These are phyloP conservation scores for Salix exigua DNA, from an alignment of 345 rosid species.

Conservation along the genomic window DNA sequence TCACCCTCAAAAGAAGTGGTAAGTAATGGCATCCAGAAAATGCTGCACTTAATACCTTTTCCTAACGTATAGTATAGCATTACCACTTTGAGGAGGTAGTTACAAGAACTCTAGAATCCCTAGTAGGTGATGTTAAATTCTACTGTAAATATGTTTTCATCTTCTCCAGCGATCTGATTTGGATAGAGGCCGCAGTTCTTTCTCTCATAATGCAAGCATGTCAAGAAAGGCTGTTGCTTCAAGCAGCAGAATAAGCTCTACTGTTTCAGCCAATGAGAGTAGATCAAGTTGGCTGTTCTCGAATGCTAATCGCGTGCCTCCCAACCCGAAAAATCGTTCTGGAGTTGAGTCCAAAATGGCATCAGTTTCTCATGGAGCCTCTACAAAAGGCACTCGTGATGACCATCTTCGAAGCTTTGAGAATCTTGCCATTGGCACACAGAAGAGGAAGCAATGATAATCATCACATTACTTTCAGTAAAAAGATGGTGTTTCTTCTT, in stretches of 20 bases:
- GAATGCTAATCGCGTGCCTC: constrained; percentile 27
- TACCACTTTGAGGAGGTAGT: background rate
- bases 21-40: background rate
- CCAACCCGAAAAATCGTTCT: constrained; percentile 27
- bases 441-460: constrained; percentile 14
- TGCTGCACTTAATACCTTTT: no score
- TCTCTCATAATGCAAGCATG: constrained; percentile 18
- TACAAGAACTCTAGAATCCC: background rate
- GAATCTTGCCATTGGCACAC: constrained; percentile 21
- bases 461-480: background rate
- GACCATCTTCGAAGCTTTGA: constrained; percentile 19
- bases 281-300: constrained; percentile 42
- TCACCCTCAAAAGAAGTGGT: constrained; percentile 17
- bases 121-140: background rate
- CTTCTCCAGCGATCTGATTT: constrained; percentile 6
- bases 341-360: constrained; percentile 19
- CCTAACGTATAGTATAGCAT: background rate
- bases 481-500: background rate
- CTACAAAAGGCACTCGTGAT: constrained; percentile 7
- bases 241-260: constrained; percentile 32
- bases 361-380: constrained; percentile 5
- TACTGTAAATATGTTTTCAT: background rate
- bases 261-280: constrained; percentile 23
- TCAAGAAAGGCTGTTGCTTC: constrained; percentile 38
- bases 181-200: constrained; percentile 3